Conservation (phyloP, 805 yeast genomes). For the Saturnispora dispora region DNA sequence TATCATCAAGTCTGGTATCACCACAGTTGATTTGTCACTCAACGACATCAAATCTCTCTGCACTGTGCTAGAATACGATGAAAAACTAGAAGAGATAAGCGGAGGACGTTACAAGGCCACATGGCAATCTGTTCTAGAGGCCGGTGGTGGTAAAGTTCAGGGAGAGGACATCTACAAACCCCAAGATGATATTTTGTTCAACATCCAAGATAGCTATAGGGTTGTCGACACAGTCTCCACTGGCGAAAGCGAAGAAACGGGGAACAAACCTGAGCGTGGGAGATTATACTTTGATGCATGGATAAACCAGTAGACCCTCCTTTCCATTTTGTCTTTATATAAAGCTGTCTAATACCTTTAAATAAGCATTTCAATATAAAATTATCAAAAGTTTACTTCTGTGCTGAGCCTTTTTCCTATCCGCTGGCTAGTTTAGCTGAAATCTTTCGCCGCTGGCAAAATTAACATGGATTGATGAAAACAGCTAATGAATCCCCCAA, state of each 20-base stretch:
- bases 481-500: slow-evolving; percentile 3
- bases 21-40: slow-evolving; percentile 68
- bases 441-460: background rate
- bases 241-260: slow-evolving; percentile 2
- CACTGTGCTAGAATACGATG: slow-evolving; percentile 82
- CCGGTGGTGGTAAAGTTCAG: slow-evolving; percentile 39
- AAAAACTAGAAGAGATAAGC: slow-evolving; percentile 60
- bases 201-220: slow-evolving; percentile 26
- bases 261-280: background rate
- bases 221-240: slow-evolving; percentile 17
- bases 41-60: slow-evolving; percentile 75
- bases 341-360: background rate
- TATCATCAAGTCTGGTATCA: slow-evolving; percentile 60
- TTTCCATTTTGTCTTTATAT: background rate
- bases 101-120: slow-evolving; percentile 69
- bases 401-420: background rate
- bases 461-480: background rate
- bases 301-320: background rate
- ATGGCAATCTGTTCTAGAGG: slow-evolving; percentile 69
- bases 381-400: background rate
- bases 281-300: background rate
- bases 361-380: background rate
- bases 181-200: slow-evolving; percentile 23
- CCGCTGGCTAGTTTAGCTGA: background rate
- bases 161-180: slow-evolving; percentile 25